A percentile compares a stretch with the other conserved stretches of the same genome.
Conservation (phyloP, 1,139 yeast genomes). For the Geotrichum macrosporum region DNA sequence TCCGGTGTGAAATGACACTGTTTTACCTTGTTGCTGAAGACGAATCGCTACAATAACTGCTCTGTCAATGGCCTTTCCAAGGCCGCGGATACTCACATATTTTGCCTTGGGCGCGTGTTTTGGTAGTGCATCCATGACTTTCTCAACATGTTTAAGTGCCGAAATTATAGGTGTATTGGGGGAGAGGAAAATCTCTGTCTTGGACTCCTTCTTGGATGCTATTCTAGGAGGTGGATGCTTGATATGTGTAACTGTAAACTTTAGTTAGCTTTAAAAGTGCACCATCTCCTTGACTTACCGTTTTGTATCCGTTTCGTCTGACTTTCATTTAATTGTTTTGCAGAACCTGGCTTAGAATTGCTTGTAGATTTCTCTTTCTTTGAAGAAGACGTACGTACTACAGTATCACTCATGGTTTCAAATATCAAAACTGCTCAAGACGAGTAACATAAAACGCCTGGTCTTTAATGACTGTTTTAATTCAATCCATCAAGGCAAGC, state of each 20-base stretch:
- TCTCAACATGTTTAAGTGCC: constrained; percentile 26
- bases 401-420: not conserved
- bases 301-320: constrained; percentile 15
- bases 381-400: no score
- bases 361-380: not conserved
- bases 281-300: constrained; percentile 3
- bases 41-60: constrained; percentile 33
- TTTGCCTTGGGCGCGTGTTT: constrained; percentile 14
- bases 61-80: constrained; percentile 36
- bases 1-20: constrained; percentile 26
- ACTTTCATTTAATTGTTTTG: no score
- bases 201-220: constrained; percentile 7
- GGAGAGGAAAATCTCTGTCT: constrained; percentile 22
- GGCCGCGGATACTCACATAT: constrained; percentile 22
- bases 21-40: constrained; percentile 29
- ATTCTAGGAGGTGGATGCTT: constrained; percentile 21
- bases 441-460: no score
- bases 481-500: no score
- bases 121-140: constrained; percentile 17
- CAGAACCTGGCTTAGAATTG: no score
- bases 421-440: constrained; percentile 1
- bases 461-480: no score
- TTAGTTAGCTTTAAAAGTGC: not conserved
- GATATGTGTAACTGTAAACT: constrained; percentile 11
- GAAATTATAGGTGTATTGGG: constrained; percentile 31